A percentile compares a stretch with the other conserved stretches of the same genome.
Evolutionary conservation across 192 early-diverging fungal species (phyloP).

Genomic region (Backusella tuberculispora): DNA sequence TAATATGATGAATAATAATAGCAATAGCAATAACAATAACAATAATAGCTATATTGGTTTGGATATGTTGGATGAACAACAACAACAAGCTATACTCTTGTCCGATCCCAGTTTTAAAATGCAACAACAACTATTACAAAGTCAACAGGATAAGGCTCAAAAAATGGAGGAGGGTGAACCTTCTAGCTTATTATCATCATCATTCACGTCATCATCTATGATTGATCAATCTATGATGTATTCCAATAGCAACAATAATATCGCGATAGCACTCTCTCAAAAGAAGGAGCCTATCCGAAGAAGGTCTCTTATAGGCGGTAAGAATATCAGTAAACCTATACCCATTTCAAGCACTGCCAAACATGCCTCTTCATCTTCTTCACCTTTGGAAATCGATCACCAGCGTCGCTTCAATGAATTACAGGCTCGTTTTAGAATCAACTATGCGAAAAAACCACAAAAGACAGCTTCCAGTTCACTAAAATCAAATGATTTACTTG

Average conservation of each 20-base stretch:
- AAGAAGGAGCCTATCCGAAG: constrained; percentile 7
- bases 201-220: constrained; percentile 6
- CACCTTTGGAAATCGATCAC: constrained; percentile 31
- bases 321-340: constrained; percentile 18
- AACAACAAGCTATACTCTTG: constrained; percentile 28
- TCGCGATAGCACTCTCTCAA: not conserved
- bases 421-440: constrained; percentile 40
- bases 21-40: not conserved
- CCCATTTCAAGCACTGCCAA: constrained; percentile 17
- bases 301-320: constrained; percentile 7
- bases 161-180: constrained; percentile 15
- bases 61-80: constrained; percentile 11
- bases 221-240: not conserved
- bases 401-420: constrained; percentile 38
- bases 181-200: constrained; percentile 13
- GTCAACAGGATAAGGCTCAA: constrained; percentile 21
- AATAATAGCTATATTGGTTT: not conserved
- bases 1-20: too few species aligned
- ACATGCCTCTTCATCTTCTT: constrained; percentile 8
- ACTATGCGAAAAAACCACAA: constrained; percentile 27
- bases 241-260: not conserved
- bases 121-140: constrained; percentile 30
- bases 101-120: constrained; percentile 30
- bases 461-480: constrained; percentile 4
- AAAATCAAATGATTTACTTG: not conserved